Evolutionary conservation across 306 rosid species (phyloP), one percentile per base, ranked within the genome.

Genomic region (Ormosia semicastrata): DNA sequence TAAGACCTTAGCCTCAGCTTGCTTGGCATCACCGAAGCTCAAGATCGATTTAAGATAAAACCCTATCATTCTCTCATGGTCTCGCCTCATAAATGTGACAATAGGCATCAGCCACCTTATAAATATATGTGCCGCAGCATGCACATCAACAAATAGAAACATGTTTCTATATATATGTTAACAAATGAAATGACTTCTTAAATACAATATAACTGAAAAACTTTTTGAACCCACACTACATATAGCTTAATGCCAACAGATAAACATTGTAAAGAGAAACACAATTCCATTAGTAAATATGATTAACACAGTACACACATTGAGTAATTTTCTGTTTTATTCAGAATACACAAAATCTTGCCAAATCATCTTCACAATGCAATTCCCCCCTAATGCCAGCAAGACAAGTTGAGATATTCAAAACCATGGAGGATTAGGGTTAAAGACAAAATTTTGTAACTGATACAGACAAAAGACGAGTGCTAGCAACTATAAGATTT

Each of bases 341-440:
- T 70, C 73, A 73, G 49, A 66, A 62, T 10, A 60, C 36, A 75
- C 11, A 64, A 18, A 30, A 12, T 59, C 68, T 54, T 79, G 73
- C 57, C 33, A 2, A 75, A 54, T 32, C 65, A 59, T 36, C 65
- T 66, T 72, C 70, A 54, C 74, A 15, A 34, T 15, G 65, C 15
- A 52, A 32, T 12, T 32, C 34, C 74, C 24, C 72, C 39, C n/a
- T 32, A 66, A 64, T 5, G 36, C 46, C 57, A 73, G 8, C 32
- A 40, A 59, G 34, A 70, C 39, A 43, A 36, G 33, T 34, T 56
- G 66, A 54, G 14, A 49, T 64, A 13, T 75, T 74, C 74, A 46
- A 59, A 78, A 78, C 40, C 54, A 66, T 29, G 70, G 40, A 72
- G 44, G 59, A 68, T 49, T 30, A 46, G 29, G 66, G 9, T 14